A percentile compares a stretch with the other conserved stretches of the same genome.
These are phyloP conservation scores for Colletotrichum sp. DNA, from an alignment of 2,329 filamentous ascomycete genomes.

Conservation along the genomic window DNA sequence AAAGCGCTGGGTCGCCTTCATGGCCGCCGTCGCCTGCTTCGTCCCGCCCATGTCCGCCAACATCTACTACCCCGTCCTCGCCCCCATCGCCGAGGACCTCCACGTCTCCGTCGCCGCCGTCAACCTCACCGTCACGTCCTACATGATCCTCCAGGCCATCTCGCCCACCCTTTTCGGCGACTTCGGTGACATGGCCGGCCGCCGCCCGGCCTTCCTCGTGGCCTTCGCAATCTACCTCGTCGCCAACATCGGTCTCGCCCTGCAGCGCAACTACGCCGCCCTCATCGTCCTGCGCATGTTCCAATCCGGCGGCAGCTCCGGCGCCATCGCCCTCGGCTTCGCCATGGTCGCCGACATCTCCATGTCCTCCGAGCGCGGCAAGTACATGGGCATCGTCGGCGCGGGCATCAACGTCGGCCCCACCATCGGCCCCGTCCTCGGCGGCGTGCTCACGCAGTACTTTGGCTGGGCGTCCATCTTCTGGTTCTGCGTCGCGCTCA, in stretches of 20 bases:
- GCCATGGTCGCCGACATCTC: slow-evolving; percentile 77
- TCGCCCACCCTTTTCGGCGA: slow-evolving; percentile 66
- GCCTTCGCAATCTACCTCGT: slow-evolving; percentile 61
- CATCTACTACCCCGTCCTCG: slow-evolving; percentile 55
- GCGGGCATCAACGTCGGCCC: slow-evolving; percentile 62
- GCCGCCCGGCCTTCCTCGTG: slow-evolving; percentile 66
- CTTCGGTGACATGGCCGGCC: slow-evolving; percentile 64
- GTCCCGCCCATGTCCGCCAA: slow-evolving; percentile 66
- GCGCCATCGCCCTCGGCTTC: slow-evolving; percentile 73
- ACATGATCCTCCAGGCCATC: slow-evolving; percentile 68
- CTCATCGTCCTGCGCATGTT: slow-evolving; percentile 66
- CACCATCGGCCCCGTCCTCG: slow-evolving; percentile 64
- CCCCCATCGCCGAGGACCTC: slow-evolving; percentile 43
- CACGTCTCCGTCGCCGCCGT: slow-evolving; percentile 43
- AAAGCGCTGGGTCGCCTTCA: slow-evolving; percentile 57
- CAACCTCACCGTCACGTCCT: slow-evolving; percentile 61
- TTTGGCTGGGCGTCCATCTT: slow-evolving; percentile 73
- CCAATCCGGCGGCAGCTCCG: slow-evolving; percentile 69
- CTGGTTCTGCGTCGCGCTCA: slow-evolving; percentile 69
- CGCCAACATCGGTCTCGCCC: slow-evolving; percentile 64
- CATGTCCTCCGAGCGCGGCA: slow-evolving; percentile 71
- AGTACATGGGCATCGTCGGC: slow-evolving; percentile 73
- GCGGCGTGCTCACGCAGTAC: slow-evolving; percentile 67
- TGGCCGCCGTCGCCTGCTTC: slow-evolving; percentile 59
- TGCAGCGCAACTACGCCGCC: slow-evolving; percentile 62